Evolutionary conservation across 768 basidiomycete genomes (phyloP), one percentile per base, ranked within the genome.

Genomic region (Vararia minispora): DNA sequence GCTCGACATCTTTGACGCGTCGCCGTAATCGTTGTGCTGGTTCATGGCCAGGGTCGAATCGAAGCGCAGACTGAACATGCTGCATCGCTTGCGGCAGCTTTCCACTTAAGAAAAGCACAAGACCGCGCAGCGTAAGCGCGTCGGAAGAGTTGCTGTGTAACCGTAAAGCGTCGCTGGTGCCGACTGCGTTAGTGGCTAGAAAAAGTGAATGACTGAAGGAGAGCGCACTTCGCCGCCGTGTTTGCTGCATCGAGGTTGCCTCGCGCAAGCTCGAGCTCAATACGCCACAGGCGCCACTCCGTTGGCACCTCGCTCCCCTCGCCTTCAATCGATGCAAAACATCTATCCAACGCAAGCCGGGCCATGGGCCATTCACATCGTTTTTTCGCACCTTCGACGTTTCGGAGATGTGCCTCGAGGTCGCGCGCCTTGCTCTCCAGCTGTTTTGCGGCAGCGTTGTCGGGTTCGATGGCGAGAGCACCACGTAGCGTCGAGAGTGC

Each of bases 1-100:
- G 64, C 44, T 92, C 88, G 13, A 92, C 75, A 24, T 84, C 82
- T 48, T 80, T 83, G n/a, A 86, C 69, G 5, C 84, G 74, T 55
- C 77, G 82, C 29, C 88, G 71, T 37, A 90, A 60, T 30, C 69
- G 70, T 43, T 76, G 72, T 0, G 87, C 86, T 5, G 63, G 64
- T 42, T 75, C 74, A 49, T 84, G 73, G 11, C 79, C 80, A 0
- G 88, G 89, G 54, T 91, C 89, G 23, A 79, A 61, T 17, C 81
- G 71, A 6, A 92, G 68, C 0, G 87, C 85, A 9, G 72, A 75
- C 37, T 69, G 65, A 25, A 68, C 68, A 48, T 91, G 86, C 43
- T 79, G 74, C 23, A 81, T 60, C 2, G 86, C 76, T 48, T 80
- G 74, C 2, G 83, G 66, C 7, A 86, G 64, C 43, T 77, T 79